Evolutionary conservation across 2,329 filamentous ascomycete species (phyloP).

Genomic region (Lasiodiplodia sp.): DNA sequence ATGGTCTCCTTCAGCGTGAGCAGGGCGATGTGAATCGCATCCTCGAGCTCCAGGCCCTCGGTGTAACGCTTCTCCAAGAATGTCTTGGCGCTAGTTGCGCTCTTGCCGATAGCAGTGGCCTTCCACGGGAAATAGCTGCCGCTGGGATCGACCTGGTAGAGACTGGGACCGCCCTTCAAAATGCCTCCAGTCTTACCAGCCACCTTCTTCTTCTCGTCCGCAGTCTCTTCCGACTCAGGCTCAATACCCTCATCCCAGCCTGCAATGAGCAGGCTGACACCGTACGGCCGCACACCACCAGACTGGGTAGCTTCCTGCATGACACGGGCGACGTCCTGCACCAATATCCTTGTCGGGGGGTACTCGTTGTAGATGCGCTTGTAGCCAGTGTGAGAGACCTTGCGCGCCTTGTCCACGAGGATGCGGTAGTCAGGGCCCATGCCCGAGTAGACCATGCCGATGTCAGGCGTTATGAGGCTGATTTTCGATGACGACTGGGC

Average conservation of each 20-base stretch:
- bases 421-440: constrained; percentile 99
- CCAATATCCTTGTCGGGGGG: constrained; percentile 98
- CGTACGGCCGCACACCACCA: constrained; percentile 95
- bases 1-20: constrained; percentile 99
- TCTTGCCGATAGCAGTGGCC: constrained; percentile 98
- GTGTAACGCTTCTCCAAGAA: constrained; percentile 99
- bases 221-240: constrained; percentile 75
- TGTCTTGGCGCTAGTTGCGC: constrained; percentile 96
- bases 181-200: constrained; percentile 93
- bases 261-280: constrained; percentile 92
- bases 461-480: constrained; percentile 97
- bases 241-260: constrained; percentile 98
- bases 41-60: constrained; percentile 94
- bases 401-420: constrained; percentile 95
- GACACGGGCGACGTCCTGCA: constrained; percentile 95
- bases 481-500: constrained; percentile 95
- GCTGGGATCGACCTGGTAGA: constrained; percentile 99
- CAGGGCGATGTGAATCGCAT: constrained; percentile 97
- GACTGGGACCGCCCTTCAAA: constrained; percentile 91
- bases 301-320: constrained; percentile 99
- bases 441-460: constrained; percentile 99
- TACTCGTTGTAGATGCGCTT: constrained; percentile 99
- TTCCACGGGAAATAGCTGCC: constrained; percentile 99
- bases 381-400: constrained; percentile 97
- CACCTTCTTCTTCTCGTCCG: constrained; percentile 71